phyloP scores from a whole-genome alignment of 352 stramenopile genomes.

The Phytophthora pluvialis region DNA sequence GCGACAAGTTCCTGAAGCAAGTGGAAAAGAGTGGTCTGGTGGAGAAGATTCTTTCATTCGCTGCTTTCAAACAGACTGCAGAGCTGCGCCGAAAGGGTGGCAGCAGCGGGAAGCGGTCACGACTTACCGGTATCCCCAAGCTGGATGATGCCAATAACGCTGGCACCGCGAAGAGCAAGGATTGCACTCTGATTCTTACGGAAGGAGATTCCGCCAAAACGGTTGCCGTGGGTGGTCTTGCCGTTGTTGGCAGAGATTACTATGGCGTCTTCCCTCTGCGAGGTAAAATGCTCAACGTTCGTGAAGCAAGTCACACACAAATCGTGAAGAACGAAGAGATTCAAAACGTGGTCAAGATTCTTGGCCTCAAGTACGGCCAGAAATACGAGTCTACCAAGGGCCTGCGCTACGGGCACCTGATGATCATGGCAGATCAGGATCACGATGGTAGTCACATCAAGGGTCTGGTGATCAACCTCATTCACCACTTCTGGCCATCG shows the following conservation, averaged over 20 bases:
- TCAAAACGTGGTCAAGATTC: conserved; percentile 96
- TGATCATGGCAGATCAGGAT: conserved; percentile 99
- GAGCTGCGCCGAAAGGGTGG: conserved; percentile 91
- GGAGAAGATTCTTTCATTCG: conserved; percentile 91
- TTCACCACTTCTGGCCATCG: conserved; percentile 98
- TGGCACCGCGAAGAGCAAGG: conserved; percentile 85
- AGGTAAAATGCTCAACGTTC: conserved; percentile 99
- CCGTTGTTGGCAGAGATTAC: conserved; percentile 95
- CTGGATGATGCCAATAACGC: conserved; percentile 98
- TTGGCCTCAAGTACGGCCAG: conserved; percentile 96
- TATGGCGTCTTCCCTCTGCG: conserved; percentile 98
- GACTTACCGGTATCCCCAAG: conserved; percentile 94
- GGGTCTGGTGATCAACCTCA: conserved; percentile 98
- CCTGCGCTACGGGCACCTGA: conserved; percentile 96
- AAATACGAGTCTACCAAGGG: conserved; percentile 91
- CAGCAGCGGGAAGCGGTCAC: conserved; percentile 76
- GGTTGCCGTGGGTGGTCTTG: conserved; percentile 95
- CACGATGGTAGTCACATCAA: conserved; percentile 99
- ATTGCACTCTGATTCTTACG: conserved; percentile 99
- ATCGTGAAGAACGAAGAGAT: conserved; percentile 98
- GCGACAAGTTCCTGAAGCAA: conserved; percentile 89
- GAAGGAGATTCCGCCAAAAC: conserved; percentile 99
- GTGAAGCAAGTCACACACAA: conserved; percentile 97
- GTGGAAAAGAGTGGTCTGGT: conserved; percentile 91
- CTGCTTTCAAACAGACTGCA: conserved; percentile 92